Base-by-base conservation (phyloP, 1,139 yeast genomes). In the Debaryomyces sp. region DNA sequence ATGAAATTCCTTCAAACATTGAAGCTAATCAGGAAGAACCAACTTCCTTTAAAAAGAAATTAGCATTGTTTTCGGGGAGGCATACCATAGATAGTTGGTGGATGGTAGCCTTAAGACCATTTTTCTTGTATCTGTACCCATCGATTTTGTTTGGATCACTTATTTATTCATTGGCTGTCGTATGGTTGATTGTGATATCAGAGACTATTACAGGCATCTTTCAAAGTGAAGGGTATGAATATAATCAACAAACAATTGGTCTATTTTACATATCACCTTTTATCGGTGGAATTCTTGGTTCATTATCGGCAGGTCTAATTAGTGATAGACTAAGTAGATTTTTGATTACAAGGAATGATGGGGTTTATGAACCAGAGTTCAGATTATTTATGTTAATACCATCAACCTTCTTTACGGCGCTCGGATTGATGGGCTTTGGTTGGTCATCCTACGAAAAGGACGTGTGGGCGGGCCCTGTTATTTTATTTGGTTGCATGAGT, bases 331-430 rank as follows among this genome's bases (percentile, higher is more conserved):
- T 82, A 23, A 78, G 75, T 18, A 58, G 80, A 48, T 62, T 45
- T 41, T 50, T 73, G 47, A 73, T 77, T 10, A 50, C 57, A 17
- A 64, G 63, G 39, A 83, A 83, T 53, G 61, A 71, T 32, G 87
- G 87, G 2, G 63, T 80, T 12, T 83, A 82, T 61, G 88, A 83
- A 64, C 87, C 88, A 2, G 88, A 83, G 59, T 82, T 77, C 58
- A 70, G 88, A 41, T 66, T 83, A 37, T 50, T 81, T 17, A 81
- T 82, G 86, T 66, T 81, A 30, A 45, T 78, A 6, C 85, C 85
- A 1, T 55, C 84, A 6, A 59, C 84, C 0, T 67, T 80, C 21
- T 61, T 79, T 37, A 70, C 78, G 41, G 53, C 63, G n/a, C 54
- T 70, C 43, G 88, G 87, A 1, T 66, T 82, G 45, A 76, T 82